Evolutionary conservation across 1,139 yeast species (phyloP), one percentile per base, ranked within the genome.

Genomic region (Candida mesenterica): DNA sequence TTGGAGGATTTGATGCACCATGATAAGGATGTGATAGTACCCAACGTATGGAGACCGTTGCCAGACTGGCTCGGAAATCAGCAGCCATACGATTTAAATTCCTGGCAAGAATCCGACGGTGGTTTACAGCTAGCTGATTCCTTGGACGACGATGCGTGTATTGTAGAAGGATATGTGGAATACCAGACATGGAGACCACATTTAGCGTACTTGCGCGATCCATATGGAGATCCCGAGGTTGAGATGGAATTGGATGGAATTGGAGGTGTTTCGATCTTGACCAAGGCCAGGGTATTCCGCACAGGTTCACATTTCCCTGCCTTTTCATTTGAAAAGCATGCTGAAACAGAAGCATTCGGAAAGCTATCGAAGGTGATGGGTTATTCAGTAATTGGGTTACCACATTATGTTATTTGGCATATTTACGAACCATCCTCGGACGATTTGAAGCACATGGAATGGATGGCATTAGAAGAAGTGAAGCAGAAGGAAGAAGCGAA

Each of bases 161-260:
- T 87, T 46, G 96, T 87, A 9, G 96, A 87, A 60, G 96, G 96
- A 10, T 87, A 87, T 56, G 92, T 86, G 26, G 96, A 87, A 61
- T 87, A 85, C 59, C 94, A 90, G 38, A 87, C 96, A 1, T 87
- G 95, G 95, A 73, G 96, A 57, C 90, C 95, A 1, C 96, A 87
- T 61, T 71, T 87, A 50, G 96, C 95, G 0, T 87, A 87, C 55
- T 69, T 87, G 54, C 72, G 96, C 46, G 95, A 86, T 50, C 90
- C 92, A 4, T 77, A 81, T 53, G 95, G 95, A 23, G 90, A 86
- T 55, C 87, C 88, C 14, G 86, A 83, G 53, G 88, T 79, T 24
- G 94, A 84, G 52, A 83, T 87, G 86, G 92, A 83, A 43, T 68
- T 87, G 42, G 96, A 87, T 57, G 96, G 96, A 36, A 85, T 87